Percentiles rank a stretch among this genome's conserved stretches.
phyloP scores from a whole-genome alignment of 768 basidiomycete genomes.

The Termitomyces sp. region DNA sequence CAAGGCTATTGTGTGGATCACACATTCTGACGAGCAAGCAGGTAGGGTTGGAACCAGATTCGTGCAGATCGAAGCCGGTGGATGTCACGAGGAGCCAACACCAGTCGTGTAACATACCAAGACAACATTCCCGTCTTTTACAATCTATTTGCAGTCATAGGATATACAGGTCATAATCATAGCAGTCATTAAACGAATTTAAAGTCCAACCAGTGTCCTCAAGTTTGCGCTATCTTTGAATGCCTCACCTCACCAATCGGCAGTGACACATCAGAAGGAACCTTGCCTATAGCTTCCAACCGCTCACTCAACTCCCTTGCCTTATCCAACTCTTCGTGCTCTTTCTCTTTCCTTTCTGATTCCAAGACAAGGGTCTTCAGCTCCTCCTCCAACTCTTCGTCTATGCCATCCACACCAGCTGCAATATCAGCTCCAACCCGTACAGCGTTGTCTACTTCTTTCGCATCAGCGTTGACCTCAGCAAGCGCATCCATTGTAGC shows the following conservation, averaged over 20 bases:
- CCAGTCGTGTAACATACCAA: conserved; percentile 9
- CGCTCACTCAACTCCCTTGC: conserved; percentile 12
- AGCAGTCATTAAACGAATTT: background rate
- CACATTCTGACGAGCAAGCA: conserved; percentile 81
- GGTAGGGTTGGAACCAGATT: conserved; percentile 70
- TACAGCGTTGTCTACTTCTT: conserved; percentile 79
- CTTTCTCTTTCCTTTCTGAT: conserved; percentile 23
- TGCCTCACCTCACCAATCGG: background rate
- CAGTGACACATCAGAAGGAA: conserved; percentile 3
- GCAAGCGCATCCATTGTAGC: conserved; percentile 86
- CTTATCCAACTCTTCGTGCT: conserved; percentile 5
- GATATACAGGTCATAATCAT: background rate
- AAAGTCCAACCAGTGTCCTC: background rate
- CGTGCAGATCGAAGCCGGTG: conserved; percentile 42
- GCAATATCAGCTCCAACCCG: conserved; percentile 63
- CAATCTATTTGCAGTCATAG: background rate
- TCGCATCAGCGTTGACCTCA: conserved; percentile 76
- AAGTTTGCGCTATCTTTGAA: conserved; percentile 3
- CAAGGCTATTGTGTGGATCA: conserved; percentile 84
- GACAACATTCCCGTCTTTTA: background rate
- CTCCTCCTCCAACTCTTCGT: conserved; percentile 62
- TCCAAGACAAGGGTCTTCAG: conserved; percentile 48
- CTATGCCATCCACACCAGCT: conserved; percentile 61
- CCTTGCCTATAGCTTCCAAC: conserved; percentile 13
- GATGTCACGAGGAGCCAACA: conserved; percentile 36